Base-by-base conservation (phyloP, 306 rosid species). In the Herpetospermum pedunculosum region DNA sequence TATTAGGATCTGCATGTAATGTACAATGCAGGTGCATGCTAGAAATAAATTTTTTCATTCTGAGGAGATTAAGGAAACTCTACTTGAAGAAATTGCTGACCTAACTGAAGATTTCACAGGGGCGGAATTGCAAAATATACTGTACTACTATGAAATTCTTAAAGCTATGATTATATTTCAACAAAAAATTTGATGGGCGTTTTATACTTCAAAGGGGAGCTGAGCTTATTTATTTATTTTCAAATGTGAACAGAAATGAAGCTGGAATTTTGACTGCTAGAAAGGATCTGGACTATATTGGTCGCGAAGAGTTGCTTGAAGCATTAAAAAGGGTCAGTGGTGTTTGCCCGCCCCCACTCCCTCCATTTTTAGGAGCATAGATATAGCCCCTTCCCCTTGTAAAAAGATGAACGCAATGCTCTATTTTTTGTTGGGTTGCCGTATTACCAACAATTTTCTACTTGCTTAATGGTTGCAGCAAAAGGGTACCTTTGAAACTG, bases 181-280 rank as follows among this genome's bases (percentile, higher is more conserved):
- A 30, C 76, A 69, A 28, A 69, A 47, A 54, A 70, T 30, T 62
- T 88, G 75, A 82, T 40, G 30, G 76, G 81, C 73, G 77, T 70
- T 72, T 48, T 60, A 57, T 76, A 53, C 9, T 68, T 67, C 18
- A 41, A 40, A 67, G 34, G 73, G 41, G 53, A 67, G 47, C 23
- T 40, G 49, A 9, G 11, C 19, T 21, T 41, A 41, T 68, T 34
- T 62, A 25, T 35, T 23, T 41, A 5, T 25, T 68, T 68, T 43
- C 23, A 68, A 41, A 41, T 68, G 76, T 77, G 84, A 78, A 74
- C 97, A 93, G 98, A 86, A 93, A 93, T 55, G 98, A 93, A 86
- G 98, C 98, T 80, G 98, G 98, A 79, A 93, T 93, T 81, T 90
- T 93, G 90, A 93, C 98, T 44, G 97, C 98, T 77, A 85, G 98